A percentile compares a stretch with the other conserved stretches of the same genome.
Evolutionary conservation across 768 basidiomycete genomes (phyloP).

Genomic region (Dioszegia aurantiaca): DNA sequence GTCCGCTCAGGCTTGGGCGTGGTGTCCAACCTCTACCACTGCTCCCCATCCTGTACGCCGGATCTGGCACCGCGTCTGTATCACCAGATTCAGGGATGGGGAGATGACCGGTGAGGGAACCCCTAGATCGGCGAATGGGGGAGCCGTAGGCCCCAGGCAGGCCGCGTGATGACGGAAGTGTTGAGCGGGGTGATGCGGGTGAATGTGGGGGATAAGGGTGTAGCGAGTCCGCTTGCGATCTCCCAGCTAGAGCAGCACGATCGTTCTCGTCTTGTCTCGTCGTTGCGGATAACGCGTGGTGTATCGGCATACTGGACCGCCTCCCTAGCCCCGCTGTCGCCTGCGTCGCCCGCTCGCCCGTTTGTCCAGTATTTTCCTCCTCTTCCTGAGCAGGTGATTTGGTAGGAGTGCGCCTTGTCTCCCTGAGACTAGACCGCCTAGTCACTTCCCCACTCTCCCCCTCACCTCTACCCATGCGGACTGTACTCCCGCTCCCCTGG

Average conservation of each 20-base stretch:
- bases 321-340: background rate
- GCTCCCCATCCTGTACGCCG: background rate
- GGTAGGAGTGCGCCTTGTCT: background rate
- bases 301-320: constrained; percentile 10
- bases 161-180: constrained; percentile 1
- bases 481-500: background rate
- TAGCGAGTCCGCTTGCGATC: background rate
- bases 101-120: too few relatives aligned
- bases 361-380: background rate
- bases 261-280: background rate
- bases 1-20: constrained; percentile 1
- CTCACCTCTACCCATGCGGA: background rate
- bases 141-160: too few relatives aligned
- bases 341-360: background rate
- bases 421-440: constrained; percentile 4
- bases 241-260: background rate
- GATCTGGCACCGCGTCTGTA: too few relatives aligned
- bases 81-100: background rate
- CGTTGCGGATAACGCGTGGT: background rate
- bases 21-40: background rate
- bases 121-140: too few relatives aligned
- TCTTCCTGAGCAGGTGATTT: background rate
- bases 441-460: background rate
- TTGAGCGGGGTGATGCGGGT: background rate
- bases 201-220: background rate